Base-by-base conservation (phyloP, 257 asterid species). In the Mentha longifolia region DNA sequence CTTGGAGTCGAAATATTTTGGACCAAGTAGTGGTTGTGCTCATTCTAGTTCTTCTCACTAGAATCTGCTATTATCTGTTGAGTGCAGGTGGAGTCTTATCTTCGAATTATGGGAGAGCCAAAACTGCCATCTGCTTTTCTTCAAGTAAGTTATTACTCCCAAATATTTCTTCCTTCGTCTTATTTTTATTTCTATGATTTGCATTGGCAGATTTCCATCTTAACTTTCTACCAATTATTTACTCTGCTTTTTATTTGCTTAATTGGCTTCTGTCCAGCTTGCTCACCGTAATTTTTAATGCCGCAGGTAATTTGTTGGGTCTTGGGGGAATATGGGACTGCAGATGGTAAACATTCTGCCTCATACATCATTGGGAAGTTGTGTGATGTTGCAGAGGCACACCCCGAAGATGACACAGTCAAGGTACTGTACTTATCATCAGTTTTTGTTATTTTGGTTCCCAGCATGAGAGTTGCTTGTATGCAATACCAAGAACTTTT, bases 261-360 rank as follows among this genome's bases (percentile, higher is more conserved):
- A 16, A 14, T 52, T 56, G 67, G 9, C 33, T 50, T 14, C 19
- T 58, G 31, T 30, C 67, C 11, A 55, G 19, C 46, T 16, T 37
- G 67, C 28, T 62, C 20, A 20, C 68, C 46, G 17, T 69, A 8
- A 45, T 72, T 67, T 52, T 59, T 64, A 60, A 67, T 62, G 46
- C 67, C 59, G 41, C 83, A 95, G 99, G 97, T 95, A 65, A 95
- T 95, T 77, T 95, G 99, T 72, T 95, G 99, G 99, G 97, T 95
- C 70, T 77, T 95, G 80, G 99, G 99, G 68, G 99, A 95, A 85
- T 92, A 92, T 78, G 98, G 98, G 75, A 88, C 94, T 75, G 95
- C 92, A 69, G 97, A 85, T 84, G 96, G 95, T 66, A 92, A 87
- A 77, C 85, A 88, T 80, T 86, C 99, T 67, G 95, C 99, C 69